Percentiles rank a stretch among this genome's conserved stretches.
Conservation (phyloP, 75 land plant species). For the Pinus taeda region DNA sequence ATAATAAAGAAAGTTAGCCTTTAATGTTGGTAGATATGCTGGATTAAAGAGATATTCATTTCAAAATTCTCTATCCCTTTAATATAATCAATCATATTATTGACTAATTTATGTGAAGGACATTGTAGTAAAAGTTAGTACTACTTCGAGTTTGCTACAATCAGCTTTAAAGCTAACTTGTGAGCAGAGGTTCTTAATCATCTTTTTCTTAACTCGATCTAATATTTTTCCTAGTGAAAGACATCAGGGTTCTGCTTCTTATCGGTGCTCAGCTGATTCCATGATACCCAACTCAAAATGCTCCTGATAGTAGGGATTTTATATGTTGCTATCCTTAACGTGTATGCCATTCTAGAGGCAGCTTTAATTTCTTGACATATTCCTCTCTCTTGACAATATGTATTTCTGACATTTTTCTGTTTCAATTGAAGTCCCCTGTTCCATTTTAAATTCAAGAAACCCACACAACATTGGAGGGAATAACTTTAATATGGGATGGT, state of each 20-base stretch:
- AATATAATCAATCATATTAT: not conserved
- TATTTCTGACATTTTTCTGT: not conserved
- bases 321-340: not conserved
- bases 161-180: no score
- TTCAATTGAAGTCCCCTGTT: not conserved
- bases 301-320: not conserved
- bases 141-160: not conserved
- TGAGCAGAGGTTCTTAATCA: not conserved
- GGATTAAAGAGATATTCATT: not conserved
- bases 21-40: not conserved
- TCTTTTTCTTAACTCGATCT: not conserved
- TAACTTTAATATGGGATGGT: not conserved
- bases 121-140: not conserved
- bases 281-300: not conserved
- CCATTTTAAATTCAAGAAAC: not conserved
- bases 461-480: not conserved
- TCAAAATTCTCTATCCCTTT: not conserved
- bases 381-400: not conserved
- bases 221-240: not conserved
- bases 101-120: not conserved
- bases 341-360: not conserved
- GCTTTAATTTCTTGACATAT: not conserved
- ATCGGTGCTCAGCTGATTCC: not conserved
- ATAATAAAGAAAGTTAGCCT: not conserved
- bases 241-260: not conserved